These are phyloP conservation scores for Zygosaccharomyces kombuchaensis DNA, from an alignment of 805 yeast species.

Conservation along the genomic window DNA sequence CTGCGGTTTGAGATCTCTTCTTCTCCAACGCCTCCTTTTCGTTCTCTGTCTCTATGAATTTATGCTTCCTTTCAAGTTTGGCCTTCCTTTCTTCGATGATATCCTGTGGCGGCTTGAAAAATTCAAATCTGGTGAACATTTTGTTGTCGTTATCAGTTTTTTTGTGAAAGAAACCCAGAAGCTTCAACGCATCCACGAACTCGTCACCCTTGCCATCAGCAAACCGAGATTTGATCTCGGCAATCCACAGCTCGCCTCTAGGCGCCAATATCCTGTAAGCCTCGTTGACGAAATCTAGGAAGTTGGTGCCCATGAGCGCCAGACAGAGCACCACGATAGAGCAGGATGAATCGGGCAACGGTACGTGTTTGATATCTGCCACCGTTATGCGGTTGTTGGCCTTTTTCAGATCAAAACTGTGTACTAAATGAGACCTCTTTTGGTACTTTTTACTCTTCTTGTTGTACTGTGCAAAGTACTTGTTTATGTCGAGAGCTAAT, in stretches of 20 bases:
- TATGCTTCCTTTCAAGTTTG: constrained; percentile 56
- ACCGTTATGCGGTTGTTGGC: constrained; percentile 89
- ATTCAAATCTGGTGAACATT: constrained; percentile 94
- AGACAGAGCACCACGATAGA: constrained; percentile 89
- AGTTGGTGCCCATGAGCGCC: constrained; percentile 96
- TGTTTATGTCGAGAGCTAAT: constrained; percentile 61
- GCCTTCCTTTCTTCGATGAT: constrained; percentile 58
- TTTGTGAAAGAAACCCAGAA: constrained; percentile 81
- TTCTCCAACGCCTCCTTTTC: constrained; percentile 56
- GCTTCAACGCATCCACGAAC: constrained; percentile 72
- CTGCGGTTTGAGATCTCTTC: constrained; percentile 54
- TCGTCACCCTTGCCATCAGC: constrained; percentile 71
- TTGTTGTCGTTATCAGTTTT: constrained; percentile 81
- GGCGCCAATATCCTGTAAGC: constrained; percentile 85
- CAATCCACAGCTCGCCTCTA: constrained; percentile 93
- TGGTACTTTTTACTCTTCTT: constrained; percentile 35
- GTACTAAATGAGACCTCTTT: constrained; percentile 56
- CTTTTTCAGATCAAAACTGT: constrained; percentile 86
- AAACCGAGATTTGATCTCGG: constrained; percentile 93
- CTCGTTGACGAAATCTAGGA: constrained; percentile 84
- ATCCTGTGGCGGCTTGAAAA: constrained; percentile 77
- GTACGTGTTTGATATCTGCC: constrained; percentile 93
- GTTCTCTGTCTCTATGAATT: constrained; percentile 66
- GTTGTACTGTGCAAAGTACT: constrained; percentile 40
- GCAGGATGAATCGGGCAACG: constrained; percentile 72